Evolutionary conservation across 75 land plant species (phyloP), one percentile per base, ranked within the genome.

Genomic region (Azolla pinnata): DNA sequence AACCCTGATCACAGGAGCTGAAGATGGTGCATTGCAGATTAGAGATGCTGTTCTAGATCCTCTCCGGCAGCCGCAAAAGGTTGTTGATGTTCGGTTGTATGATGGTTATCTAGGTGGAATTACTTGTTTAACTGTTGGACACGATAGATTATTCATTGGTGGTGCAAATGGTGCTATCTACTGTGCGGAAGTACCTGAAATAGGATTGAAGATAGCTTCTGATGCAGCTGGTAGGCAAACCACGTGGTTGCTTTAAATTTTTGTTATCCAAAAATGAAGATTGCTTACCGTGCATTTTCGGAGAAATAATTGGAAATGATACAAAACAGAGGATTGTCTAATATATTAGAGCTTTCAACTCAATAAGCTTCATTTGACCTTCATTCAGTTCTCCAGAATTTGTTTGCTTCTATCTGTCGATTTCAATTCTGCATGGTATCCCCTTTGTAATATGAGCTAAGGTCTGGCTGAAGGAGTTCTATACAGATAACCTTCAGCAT

Each of bases 101-200:
- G 74, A 71, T 53, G 70, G 70, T 29, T 71, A 64, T n/a, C 1
- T 45, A 27, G 69, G 56, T 1, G 60, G 69, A 5, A 47, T 71
- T 1, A 66, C 52, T 9, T 46, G 56, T 57, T 0, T 71, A 5
- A 42, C 61, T 17, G 60, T 59, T 18, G 30, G 18, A 33, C 50
- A 63, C 1, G 62, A 46, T 2, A 57, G 33, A 2, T 20, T 71
- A 10, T 71, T 31, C 31, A 64, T 61, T 29, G 74, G 63, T 0
- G 74, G 74, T 14, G 69, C 56, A 33, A 65, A 57, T 51, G 74
- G 74, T 16, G 67, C 59, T 16, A 65, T 71, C 0, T 71, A 57
- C 24, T 14, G 29, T 40, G 0, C 62, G 0, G 74, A 71, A 29
- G 54, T 24, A 1, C 54, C 54, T 14, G 54, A 5, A 19, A 29